phyloP scores from a whole-genome alignment of 192 early-diverging fungal species.

The Mortierella hygrophila region DNA sequence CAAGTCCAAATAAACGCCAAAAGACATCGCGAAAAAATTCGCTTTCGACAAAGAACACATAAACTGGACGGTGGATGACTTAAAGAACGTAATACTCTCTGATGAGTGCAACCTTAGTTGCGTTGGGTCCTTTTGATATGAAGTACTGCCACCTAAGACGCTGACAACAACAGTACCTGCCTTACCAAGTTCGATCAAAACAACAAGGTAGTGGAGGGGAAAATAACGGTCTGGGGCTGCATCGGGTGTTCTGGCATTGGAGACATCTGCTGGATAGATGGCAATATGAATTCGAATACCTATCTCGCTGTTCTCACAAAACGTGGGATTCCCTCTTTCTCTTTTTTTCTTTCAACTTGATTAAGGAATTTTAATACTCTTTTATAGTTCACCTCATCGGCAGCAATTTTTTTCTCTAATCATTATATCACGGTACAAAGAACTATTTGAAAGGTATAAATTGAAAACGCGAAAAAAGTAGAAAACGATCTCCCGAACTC shows the following conservation, averaged over 20 bases:
- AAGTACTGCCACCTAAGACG: background rate
- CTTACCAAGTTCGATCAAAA: background rate
- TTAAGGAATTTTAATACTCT: too few species aligned
- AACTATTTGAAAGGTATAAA: too few species aligned
- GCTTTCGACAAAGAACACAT: constrained; percentile 27
- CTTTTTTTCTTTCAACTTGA: too few species aligned
- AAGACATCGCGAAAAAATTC: background rate
- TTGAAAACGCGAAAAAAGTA: too few species aligned
- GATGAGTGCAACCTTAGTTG: constrained; percentile 26
- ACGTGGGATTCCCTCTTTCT: too few species aligned
- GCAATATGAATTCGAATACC: constrained; percentile 1
- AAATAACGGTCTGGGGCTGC: constrained; percentile 24
- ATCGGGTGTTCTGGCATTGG: constrained; percentile 10
- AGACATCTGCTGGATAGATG: constrained; percentile 14
- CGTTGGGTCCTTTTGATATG: constrained; percentile 7
- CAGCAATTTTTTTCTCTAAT: too few species aligned
- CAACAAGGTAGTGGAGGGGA: constrained; percentile 14
- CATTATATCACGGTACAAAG: too few species aligned
- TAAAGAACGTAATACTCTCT: constrained; percentile 32
- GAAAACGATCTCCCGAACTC: too few species aligned
- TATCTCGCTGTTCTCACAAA: too few species aligned
- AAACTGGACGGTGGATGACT: constrained; percentile 32
- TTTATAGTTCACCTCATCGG: too few species aligned
- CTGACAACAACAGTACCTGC: background rate
- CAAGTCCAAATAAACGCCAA: too few species aligned